Percentiles rank a stretch among this genome's conserved stretches.
Evolutionary conservation across 106 monocot species (phyloP).

Genomic region (Posidonia australis): DNA sequence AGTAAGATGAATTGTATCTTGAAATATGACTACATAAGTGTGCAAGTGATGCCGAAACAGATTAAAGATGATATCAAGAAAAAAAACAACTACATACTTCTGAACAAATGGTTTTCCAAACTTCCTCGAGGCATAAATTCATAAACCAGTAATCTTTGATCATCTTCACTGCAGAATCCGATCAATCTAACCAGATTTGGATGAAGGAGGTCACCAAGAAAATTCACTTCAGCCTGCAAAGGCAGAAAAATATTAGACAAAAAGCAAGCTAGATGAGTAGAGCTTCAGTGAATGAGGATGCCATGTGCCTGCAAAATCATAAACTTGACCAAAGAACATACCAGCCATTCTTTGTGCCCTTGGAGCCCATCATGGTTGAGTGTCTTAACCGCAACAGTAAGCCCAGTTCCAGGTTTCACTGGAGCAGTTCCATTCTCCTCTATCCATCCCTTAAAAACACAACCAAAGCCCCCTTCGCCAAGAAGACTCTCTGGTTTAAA

Average conservation of each 20-base stretch:
- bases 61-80: background rate
- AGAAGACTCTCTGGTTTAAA: slow-evolving; percentile 37
- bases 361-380: slow-evolving; percentile 41
- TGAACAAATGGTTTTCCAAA: slow-evolving; percentile 33
- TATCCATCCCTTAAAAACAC: slow-evolving; percentile 42
- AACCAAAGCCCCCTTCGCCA: slow-evolving; percentile 39
- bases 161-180: slow-evolving; percentile 38
- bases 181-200: slow-evolving; percentile 35
- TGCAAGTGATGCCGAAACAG: background rate
- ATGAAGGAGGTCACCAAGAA: slow-evolving; percentile 36
- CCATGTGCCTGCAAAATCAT: background rate
- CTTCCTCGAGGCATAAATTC: slow-evolving; percentile 40
- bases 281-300: background rate
- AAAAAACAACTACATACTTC: slow-evolving; percentile 17
- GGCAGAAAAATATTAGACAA: background rate
- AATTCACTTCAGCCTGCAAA: slow-evolving; percentile 37
- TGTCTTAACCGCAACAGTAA: slow-evolving; percentile 37
- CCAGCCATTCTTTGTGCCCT: slow-evolving; percentile 42
- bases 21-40: background rate
- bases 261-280: no score
- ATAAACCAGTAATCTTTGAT: slow-evolving; percentile 32
- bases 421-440: slow-evolving; percentile 41
- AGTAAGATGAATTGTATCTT: background rate
- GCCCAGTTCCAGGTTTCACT: slow-evolving; percentile 35
- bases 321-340: slow-evolving; percentile 6